A percentile compares a stretch with the other conserved stretches of the same genome.
These are phyloP conservation scores for Pythium sukuiense DNA, from an alignment of 352 stramenopile genomes.

Conservation along the genomic window DNA sequence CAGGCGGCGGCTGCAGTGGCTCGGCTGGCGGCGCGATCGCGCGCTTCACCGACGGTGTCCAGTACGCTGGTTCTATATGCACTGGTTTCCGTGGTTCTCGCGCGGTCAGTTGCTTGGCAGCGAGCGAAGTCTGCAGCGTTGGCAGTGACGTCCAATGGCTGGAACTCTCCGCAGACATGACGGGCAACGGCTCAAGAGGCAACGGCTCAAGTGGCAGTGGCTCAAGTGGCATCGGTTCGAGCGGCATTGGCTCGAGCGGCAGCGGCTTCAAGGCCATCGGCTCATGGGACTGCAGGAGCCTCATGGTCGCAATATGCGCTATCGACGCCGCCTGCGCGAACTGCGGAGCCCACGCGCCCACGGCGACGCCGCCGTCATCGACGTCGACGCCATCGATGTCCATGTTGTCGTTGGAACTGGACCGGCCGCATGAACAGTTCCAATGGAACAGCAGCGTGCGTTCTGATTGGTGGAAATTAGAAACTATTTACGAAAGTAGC, in stretches of 20 bases:
- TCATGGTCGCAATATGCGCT: background rate
- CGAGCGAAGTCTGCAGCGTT: background rate
- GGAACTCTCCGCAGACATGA: background rate
- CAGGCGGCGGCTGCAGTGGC: background rate
- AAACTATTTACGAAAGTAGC: background rate
- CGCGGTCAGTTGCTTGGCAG: background rate
- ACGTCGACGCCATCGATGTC: constrained; percentile 27
- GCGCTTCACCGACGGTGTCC: background rate
- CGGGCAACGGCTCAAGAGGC: background rate
- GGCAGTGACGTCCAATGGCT: background rate
- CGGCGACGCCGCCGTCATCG: constrained; percentile 15
- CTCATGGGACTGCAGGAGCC: background rate
- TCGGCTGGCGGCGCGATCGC: background rate
- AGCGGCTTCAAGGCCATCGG: background rate
- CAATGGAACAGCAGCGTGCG: background rate
- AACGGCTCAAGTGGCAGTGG: background rate
- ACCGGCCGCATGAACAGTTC: background rate
- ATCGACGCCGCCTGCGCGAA: background rate
- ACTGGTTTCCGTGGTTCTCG: background rate
- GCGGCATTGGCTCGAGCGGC: background rate
- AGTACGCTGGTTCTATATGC: background rate
- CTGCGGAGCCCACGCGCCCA: background rate
- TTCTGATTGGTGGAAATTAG: constrained; percentile 6
- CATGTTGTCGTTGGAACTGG: constrained; percentile 9
- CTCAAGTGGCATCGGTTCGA: background rate